Evolutionary conservation across 2,329 filamentous ascomycete species (phyloP).

Genomic region (Graphilbum sp.): DNA sequence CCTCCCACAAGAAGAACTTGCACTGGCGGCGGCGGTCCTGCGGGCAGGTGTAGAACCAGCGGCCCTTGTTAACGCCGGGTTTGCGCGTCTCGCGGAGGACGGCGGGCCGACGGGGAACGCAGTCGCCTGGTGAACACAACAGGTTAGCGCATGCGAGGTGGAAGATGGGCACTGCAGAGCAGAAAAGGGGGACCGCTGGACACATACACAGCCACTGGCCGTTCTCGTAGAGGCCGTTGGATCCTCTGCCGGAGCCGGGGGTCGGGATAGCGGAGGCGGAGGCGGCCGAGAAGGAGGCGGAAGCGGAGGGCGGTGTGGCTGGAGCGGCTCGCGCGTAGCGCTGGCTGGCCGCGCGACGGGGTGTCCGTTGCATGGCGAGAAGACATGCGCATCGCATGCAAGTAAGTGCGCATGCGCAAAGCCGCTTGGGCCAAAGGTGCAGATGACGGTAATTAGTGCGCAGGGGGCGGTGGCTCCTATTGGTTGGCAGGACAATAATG

Average conservation of each 20-base stretch:
- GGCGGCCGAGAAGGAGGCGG: background rate
- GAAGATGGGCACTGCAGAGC: too few relatives aligned
- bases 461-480: too few relatives aligned
- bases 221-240: slow-evolving; percentile 11
- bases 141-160: background rate
- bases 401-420: too few relatives aligned
- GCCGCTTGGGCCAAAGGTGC: too few relatives aligned
- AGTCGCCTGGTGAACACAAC: slow-evolving; percentile 22
- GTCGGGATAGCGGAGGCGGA: background rate
- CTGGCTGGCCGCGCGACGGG: background rate
- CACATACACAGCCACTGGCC: slow-evolving; percentile 12
- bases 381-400: too few relatives aligned
- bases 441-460: too few relatives aligned
- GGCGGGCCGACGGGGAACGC: slow-evolving; percentile 22
- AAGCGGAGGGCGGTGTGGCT: background rate
- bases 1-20: slow-evolving; percentile 28
- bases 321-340: background rate
- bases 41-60: slow-evolving; percentile 25
- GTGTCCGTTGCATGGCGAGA: background rate
- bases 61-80: slow-evolving; percentile 21
- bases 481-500: too few relatives aligned
- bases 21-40: slow-evolving; percentile 17
- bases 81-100: slow-evolving; percentile 21
- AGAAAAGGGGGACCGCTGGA: background rate
- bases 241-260: slow-evolving; percentile 4